Percentiles rank a stretch among this genome's conserved stretches.
phyloP scores from a whole-genome alignment of 169 alveolate species.

The Eimeria praecox region DNA sequence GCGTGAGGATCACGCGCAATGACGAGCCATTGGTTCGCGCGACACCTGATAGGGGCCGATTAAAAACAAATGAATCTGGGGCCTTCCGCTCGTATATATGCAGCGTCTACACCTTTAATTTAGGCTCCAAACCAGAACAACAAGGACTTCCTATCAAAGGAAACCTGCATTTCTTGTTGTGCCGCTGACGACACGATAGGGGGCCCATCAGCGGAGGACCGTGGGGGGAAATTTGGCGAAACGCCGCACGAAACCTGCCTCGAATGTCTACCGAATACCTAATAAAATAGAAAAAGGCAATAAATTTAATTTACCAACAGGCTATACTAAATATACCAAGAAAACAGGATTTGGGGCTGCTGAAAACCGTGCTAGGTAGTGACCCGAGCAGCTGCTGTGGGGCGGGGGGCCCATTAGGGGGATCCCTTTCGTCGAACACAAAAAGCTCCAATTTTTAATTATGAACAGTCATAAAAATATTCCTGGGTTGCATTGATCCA shows the following conservation, averaged over 20 bases:
- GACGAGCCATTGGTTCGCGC: slow-evolving; percentile 11
- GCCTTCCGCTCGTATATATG: background rate
- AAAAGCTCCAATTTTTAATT: background rate
- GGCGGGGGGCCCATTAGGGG: background rate
- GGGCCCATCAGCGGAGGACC: background rate
- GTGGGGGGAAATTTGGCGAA: background rate
- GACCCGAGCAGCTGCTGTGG: slow-evolving; percentile 6
- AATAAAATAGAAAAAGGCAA: background rate
- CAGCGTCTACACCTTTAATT: background rate
- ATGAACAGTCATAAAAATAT: background rate
- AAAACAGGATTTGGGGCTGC: slow-evolving; percentile 15
- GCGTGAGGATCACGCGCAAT: background rate
- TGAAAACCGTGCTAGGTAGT: background rate
- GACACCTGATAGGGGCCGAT: background rate
- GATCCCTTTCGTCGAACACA: background rate
- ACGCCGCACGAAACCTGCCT: background rate
- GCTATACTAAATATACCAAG: background rate
- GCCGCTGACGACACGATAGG: slow-evolving; percentile 17
- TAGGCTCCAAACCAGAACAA: background rate
- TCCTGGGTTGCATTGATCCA: background rate
- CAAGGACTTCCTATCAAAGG: background rate
- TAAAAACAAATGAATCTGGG: background rate
- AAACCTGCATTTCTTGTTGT: background rate
- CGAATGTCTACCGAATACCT: background rate
- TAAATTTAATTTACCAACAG: background rate